Evolutionary conservation across 441 rosid species (phyloP).

Genomic region (Gossypium laxum): DNA sequence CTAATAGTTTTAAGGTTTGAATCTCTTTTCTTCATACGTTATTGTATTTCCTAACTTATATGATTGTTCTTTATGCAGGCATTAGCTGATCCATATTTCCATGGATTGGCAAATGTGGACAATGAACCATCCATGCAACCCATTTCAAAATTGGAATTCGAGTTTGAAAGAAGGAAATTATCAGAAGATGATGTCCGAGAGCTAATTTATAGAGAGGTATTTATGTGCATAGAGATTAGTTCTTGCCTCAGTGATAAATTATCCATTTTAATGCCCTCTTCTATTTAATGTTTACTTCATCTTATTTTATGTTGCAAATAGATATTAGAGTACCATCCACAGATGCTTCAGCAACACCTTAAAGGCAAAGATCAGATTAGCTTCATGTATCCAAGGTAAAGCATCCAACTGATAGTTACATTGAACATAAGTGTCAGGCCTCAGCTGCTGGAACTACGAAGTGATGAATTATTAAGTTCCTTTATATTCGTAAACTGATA

Average conservation of each 20-base stretch:
- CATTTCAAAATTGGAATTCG: constrained; percentile 82
- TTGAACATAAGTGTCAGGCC: not conserved
- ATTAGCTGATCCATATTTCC: constrained; percentile 76
- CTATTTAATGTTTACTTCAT: not conserved
- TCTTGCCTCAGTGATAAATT: not conserved
- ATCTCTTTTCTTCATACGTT: not conserved
- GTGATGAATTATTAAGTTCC: not conserved
- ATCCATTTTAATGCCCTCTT: constrained; percentile 6
- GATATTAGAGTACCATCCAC: constrained; percentile 98
- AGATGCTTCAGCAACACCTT: constrained; percentile 85
- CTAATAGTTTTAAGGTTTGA: constrained; percentile 3
- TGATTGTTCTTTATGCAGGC: constrained; percentile 42
- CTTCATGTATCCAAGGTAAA: constrained; percentile 92
- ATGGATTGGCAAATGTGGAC: constrained; percentile 56
- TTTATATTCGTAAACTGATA: not conserved
- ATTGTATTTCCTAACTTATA: constrained; percentile 7
- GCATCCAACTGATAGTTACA: not conserved
- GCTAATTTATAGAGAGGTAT: constrained; percentile 88
- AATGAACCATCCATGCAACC: constrained; percentile 72
- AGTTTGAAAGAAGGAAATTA: constrained; percentile 78
- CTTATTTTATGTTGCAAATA: constrained; percentile 27
- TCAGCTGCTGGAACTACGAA: constrained; percentile 3
- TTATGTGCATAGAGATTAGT: not conserved
- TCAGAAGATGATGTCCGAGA: constrained; percentile 76
- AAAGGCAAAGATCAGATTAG: constrained; percentile 72